Base-by-base conservation (phyloP, 2,329 filamentous ascomycete genomes). In the Volutella citrinella region DNA sequence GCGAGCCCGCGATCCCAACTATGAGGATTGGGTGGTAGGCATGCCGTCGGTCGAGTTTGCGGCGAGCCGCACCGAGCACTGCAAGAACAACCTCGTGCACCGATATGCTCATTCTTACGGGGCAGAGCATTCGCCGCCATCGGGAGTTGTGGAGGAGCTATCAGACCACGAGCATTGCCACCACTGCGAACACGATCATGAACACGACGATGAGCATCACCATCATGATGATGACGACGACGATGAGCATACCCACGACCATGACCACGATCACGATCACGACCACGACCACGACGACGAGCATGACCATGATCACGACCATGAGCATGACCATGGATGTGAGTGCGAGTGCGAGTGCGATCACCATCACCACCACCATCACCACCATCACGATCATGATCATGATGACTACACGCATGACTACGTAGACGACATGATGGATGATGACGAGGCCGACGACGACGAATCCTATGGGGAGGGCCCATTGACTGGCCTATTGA, bases 391-490 rank as follows among this genome's bases (percentile, higher is more conserved):
- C 17, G 53, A 63, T 34, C 39, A 60, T 29, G 56, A 64, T 23
- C 44, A 56, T 20, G 52, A 64, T 20, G 64, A 69, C 19, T 63
- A 64, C 37, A 46, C 43, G 27, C 57, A 68, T 46, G 66, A 72
- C 30, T 69, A 72, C 17, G 67, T 69, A 15, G 69, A 76, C 15
- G 74, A 76, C 17, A 70, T 76, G 49, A 74, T 80, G 35, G 80
- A 84, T 15, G 74, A 78, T n/a, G 81, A 84, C 32, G 80, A 83
- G 28, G 74, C 74, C 11, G 78, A 82, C 34, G 85, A 89, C 41
- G 84, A 89, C 51, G 83, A 88, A 45, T 86, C 84, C n/a, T 85
- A 85, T 48, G 81, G 77, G 12, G 82, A 89, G 46, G 86, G 87
- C 5, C 84, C 87, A 15, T 74, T 87, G 55, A 84, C 87, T 13